Evolutionary conservation across 257 asterid species (phyloP).

Genomic region (Avicennia marina): DNA sequence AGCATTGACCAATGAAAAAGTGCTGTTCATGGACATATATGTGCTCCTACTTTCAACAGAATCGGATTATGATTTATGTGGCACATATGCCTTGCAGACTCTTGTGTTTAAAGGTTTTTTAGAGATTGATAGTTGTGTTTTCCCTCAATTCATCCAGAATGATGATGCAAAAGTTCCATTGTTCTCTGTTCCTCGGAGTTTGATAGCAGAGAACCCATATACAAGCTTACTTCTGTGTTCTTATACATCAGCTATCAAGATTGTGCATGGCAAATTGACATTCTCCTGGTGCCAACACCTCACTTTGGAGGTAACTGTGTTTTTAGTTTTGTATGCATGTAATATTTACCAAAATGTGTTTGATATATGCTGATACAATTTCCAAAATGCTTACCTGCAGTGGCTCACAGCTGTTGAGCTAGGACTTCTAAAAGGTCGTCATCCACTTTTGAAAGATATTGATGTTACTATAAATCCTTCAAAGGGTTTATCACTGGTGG

Average conservation of each 20-base stretch:
- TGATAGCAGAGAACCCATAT: conserved; percentile 78
- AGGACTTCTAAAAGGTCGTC: conserved; percentile 95
- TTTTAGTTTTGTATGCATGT: conserved; percentile 5
- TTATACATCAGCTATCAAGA: conserved; percentile 37
- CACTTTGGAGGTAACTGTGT: conserved; percentile 60
- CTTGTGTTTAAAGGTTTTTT: conserved; percentile 9
- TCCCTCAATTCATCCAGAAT: conserved; percentile 48
- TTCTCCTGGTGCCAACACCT: conserved; percentile 78
- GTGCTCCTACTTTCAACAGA: background rate
- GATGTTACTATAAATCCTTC: conserved; percentile 74
- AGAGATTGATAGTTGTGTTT: conserved; percentile 28
- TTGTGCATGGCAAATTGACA: conserved; percentile 26
- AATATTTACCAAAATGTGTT: background rate
- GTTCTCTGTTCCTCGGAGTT: conserved; percentile 78
- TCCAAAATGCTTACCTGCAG: conserved; percentile 38
- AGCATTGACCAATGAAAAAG: background rate
- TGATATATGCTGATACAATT: conserved; percentile 9
- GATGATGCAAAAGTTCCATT: conserved; percentile 69
- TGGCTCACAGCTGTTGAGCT: conserved; percentile 97
- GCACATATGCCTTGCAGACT: background rate
- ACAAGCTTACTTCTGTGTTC: conserved; percentile 87
- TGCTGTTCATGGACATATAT: background rate
- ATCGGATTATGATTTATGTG: conserved; percentile 1
- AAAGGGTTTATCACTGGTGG: conserved; percentile 46
- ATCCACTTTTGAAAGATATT: conserved; percentile 83